phyloP scores from a whole-genome alignment of 176 grass and related monocot genomes.

The Musa beccarii region DNA sequence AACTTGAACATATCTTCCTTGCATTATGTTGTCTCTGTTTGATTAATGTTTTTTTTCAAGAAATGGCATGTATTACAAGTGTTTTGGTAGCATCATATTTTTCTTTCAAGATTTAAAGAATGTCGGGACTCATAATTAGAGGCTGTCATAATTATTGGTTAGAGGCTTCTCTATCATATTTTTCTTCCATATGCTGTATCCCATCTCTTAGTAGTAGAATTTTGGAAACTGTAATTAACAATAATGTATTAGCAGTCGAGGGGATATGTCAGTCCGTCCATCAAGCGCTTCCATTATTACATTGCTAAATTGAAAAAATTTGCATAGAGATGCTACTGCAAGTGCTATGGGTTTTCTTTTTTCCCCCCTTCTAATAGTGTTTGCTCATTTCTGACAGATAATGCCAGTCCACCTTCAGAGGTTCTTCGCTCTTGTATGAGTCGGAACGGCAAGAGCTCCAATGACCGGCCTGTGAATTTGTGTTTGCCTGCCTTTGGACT shows the following conservation, averaged over 20 bases:
- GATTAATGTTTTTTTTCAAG: no score
- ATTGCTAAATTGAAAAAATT: no score
- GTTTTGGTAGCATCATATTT: neutral
- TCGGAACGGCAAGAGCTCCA: slow-evolving; percentile 12
- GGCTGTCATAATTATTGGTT: no score
- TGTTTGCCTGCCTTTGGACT: slow-evolving; percentile 50
- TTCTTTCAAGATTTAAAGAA: neutral
- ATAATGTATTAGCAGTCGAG: no score
- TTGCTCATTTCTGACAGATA: neutral
- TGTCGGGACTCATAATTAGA: no score
- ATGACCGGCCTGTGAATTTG: slow-evolving; percentile 30
- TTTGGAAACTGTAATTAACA: neutral
- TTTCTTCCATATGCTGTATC: neutral
- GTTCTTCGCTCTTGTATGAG: slow-evolving; percentile 13
- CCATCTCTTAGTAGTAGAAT: neutral
- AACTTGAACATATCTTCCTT: no score
- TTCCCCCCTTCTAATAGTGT: neutral
- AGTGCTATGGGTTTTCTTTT: no score
- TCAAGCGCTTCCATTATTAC: no score
- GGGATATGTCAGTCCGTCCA: no score
- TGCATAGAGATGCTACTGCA: no score
- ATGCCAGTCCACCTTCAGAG: slow-evolving; percentile 11
- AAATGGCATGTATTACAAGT: no score
- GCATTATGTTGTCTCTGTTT: no score
- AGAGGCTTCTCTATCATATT: neutral